Percentiles rank a stretch among this genome's conserved stretches.
phyloP scores from a whole-genome alignment of 1,284 basidiomycete genomes.

The Ustilago curta region DNA sequence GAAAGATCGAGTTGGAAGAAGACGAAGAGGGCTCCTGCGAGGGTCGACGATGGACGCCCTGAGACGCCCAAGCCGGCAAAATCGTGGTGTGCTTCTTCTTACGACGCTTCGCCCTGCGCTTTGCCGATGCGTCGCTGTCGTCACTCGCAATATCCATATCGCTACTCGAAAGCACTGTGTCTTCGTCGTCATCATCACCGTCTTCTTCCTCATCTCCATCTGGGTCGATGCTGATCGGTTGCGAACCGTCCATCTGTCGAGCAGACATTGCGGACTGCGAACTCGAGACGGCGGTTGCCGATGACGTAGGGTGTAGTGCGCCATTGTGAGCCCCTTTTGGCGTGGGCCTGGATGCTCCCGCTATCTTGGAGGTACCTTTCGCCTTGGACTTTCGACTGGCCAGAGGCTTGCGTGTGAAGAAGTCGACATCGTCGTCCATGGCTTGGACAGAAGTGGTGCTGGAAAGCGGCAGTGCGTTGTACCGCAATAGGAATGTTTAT shows the following conservation, averaged over 20 bases:
- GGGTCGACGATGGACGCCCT: constrained; percentile 10
- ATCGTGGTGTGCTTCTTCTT: constrained; percentile 27
- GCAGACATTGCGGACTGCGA: constrained; percentile 5
- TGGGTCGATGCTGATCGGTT: not conserved
- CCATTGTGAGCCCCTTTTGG: not conserved
- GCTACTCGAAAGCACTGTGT: constrained; percentile 14
- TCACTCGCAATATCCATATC: constrained; percentile 19
- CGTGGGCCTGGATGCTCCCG: not conserved
- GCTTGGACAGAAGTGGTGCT: not conserved
- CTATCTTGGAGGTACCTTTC: not conserved
- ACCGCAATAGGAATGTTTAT: not conserved
- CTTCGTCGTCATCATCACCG: constrained; percentile 23
- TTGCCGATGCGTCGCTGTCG: constrained; percentile 19
- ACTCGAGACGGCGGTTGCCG: not conserved
- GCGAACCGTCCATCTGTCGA: not conserved
- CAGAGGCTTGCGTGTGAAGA: constrained; percentile 32
- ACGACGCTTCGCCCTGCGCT: constrained; percentile 26
- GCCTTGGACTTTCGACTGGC: constrained; percentile 15
- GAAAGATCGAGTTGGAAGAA: not conserved
- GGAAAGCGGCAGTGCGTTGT: not conserved
- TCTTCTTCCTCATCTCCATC: constrained; percentile 12
- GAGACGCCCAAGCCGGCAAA: constrained; percentile 26
- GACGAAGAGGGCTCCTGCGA: constrained; percentile 23
- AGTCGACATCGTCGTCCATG: constrained; percentile 43
- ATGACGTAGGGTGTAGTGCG: not conserved